Evolutionary conservation across 148 eudicot species (phyloP).

Genomic region (Limonium bicolor): DNA sequence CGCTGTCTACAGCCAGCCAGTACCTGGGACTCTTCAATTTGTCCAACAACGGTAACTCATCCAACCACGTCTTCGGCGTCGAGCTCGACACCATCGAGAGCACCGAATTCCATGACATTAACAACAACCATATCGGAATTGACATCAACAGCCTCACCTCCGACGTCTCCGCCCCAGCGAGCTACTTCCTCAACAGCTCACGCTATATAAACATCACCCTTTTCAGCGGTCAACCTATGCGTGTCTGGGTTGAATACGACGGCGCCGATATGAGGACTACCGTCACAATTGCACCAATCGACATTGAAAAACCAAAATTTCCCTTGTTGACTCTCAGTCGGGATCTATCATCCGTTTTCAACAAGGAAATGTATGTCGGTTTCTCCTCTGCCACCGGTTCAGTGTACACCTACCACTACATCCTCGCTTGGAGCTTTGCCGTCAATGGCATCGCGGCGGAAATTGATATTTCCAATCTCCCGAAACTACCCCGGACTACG

Average conservation of each 20-base stretch:
- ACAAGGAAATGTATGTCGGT: constrained; percentile 29
- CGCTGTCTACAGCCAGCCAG: not conserved
- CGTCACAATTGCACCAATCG: constrained; percentile 28
- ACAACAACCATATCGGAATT: constrained; percentile 15
- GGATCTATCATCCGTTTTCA: constrained; percentile 17
- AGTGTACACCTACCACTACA: constrained; percentile 19
- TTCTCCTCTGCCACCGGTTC: constrained; percentile 25
- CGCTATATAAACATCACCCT: constrained; percentile 6
- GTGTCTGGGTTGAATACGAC: constrained; percentile 35
- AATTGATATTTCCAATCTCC: constrained; percentile 19
- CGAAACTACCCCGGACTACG: constrained; percentile 16
- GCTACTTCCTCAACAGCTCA: not conserved
- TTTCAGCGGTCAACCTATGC: constrained; percentile 22
- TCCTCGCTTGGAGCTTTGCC: constrained; percentile 28
- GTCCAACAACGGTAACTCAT: not conserved
- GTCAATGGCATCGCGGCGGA: constrained; percentile 10
- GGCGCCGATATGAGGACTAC: constrained; percentile 10
- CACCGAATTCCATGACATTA: not conserved
- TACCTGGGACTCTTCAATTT: constrained; percentile 10
- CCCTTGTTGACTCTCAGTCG: constrained; percentile 15
- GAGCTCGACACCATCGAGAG: constrained; percentile 9
- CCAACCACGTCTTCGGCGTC: constrained; percentile 11
- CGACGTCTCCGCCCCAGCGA: not conserved
- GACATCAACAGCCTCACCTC: constrained; percentile 10
- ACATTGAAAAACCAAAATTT: constrained; percentile 15